Percentiles rank a stretch among this genome's conserved stretches.
These are phyloP conservation scores for Sordariomycetes sp. DNA, from an alignment of 2,329 filamentous ascomycete genomes.

Conservation along the genomic window DNA sequence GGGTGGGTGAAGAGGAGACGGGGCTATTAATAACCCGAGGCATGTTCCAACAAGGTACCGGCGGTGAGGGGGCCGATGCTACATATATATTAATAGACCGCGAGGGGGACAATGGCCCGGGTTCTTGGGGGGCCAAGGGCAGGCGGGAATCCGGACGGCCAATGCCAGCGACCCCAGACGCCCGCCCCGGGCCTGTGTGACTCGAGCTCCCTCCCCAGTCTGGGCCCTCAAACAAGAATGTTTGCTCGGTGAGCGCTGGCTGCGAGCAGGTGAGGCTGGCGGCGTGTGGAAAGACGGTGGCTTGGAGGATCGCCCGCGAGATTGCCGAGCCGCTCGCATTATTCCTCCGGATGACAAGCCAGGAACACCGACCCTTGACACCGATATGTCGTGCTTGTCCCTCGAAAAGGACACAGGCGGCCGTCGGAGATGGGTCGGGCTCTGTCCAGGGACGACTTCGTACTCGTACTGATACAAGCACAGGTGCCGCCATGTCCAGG, in stretches of 20 bases:
- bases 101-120: not conserved
- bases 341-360: too few relatives aligned
- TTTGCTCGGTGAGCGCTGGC: not conserved
- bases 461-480: not conserved
- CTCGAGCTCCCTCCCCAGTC: too few relatives aligned
- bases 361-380: too few relatives aligned
- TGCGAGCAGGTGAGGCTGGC: not conserved
- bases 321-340: not conserved
- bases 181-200: too few relatives aligned
- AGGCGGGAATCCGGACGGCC: not conserved
- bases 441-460: not conserved
- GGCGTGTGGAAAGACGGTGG: not conserved
- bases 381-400: too few relatives aligned
- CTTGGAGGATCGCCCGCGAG: not conserved
- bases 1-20: not conserved
- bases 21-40: not conserved
- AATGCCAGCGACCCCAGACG: too few relatives aligned
- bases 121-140: not conserved
- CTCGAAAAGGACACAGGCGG: too few relatives aligned
- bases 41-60: not conserved
- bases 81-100: not conserved
- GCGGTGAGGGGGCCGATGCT: not conserved
- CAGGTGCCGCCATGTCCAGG: not conserved
- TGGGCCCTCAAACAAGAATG: not conserved
- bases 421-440: too few relatives aligned